Evolutionary conservation across 441 rosid genomes (phyloP), one percentile per base, ranked within the genome.

Genomic region (Populus hybrid): DNA sequence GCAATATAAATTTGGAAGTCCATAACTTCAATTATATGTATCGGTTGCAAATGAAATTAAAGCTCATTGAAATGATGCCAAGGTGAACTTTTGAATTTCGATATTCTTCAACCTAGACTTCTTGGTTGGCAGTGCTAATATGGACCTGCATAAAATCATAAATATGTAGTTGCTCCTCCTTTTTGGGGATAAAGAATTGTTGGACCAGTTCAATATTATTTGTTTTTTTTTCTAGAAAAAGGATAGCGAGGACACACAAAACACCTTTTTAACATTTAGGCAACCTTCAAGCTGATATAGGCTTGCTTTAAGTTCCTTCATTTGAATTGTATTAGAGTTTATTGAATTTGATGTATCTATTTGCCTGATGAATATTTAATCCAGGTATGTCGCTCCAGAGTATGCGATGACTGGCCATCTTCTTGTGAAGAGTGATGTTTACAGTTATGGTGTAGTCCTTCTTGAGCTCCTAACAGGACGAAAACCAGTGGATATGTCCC

Each of bases 341-440:
- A 4, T 32, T 64, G 6, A 66, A 35, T 18, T 26, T 50, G 59
- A 78, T 50, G 21, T 80, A 24, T 76, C 63, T 64, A 5, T 42
- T 36, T 73, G 69, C 72, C 21, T 36, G 8, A 35, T 18, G 8
- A 67, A 68, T 67, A 42, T 81, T 75, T 57, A 32, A 36, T 79
- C 81, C 82, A 91, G 98, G 79, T 95, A 93, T 80, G 98, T 93
- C 35, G 99, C 32, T 30, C 32, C 32, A 30, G 32, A 30, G 32
- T 30, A 30, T 30, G 32, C 32, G 4, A 30, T 30, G 32, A 30
- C 32, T 30, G 32, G 32, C 32, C 32, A 30, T 30, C 32, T 30
- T 30, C 32, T 30, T 30, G 32, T 30, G 32, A 30, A 30, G 32
- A 30, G 32, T 30, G 32, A 30, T 30, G 32, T 30, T 30, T 30